phyloP scores from a whole-genome alignment of 2,329 filamentous ascomycete species.

The Atkinsonella hypoxylon region DNA sequence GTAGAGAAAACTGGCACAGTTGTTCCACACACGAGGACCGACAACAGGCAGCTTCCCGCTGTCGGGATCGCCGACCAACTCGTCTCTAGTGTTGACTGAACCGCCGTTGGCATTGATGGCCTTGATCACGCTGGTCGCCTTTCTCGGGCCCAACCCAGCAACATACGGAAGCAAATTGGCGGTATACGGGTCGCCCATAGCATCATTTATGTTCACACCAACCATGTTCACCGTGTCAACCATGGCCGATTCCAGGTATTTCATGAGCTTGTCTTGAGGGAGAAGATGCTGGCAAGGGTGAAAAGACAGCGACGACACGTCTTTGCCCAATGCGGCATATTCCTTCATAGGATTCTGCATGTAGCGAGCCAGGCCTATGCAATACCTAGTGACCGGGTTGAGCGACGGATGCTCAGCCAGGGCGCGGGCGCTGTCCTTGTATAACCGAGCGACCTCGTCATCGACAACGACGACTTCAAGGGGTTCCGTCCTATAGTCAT shows the following conservation, averaged over 20 bases:
- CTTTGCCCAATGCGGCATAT: slow-evolving; percentile 83
- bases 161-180: slow-evolving; percentile 85
- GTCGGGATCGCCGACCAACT: slow-evolving; percentile 80
- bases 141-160: slow-evolving; percentile 81
- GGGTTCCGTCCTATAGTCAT: slow-evolving; percentile 62
- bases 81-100: slow-evolving; percentile 68
- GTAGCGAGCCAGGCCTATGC: slow-evolving; percentile 78
- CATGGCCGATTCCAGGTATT: slow-evolving; percentile 87
- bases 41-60: slow-evolving; percentile 68
- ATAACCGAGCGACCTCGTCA: slow-evolving; percentile 92
- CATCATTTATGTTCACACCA: slow-evolving; percentile 90
- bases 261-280: slow-evolving; percentile 74
- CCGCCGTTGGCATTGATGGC: slow-evolving; percentile 88
- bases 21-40: slow-evolving; percentile 85
- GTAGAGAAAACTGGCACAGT: slow-evolving; percentile 90
- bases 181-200: slow-evolving; percentile 66
- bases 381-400: slow-evolving; percentile 72
- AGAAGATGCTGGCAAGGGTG: slow-evolving; percentile 84
- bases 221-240: slow-evolving; percentile 98
- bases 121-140: slow-evolving; percentile 62
- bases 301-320: slow-evolving; percentile 77
- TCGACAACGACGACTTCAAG: slow-evolving; percentile 88
- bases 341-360: slow-evolving; percentile 94
- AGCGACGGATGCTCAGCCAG: slow-evolving; percentile 70
- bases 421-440: slow-evolving; percentile 79